Percentiles rank a stretch among this genome's conserved stretches.
Conservation (phyloP, 139 green algal species). For the Picochlorum sp. region DNA sequence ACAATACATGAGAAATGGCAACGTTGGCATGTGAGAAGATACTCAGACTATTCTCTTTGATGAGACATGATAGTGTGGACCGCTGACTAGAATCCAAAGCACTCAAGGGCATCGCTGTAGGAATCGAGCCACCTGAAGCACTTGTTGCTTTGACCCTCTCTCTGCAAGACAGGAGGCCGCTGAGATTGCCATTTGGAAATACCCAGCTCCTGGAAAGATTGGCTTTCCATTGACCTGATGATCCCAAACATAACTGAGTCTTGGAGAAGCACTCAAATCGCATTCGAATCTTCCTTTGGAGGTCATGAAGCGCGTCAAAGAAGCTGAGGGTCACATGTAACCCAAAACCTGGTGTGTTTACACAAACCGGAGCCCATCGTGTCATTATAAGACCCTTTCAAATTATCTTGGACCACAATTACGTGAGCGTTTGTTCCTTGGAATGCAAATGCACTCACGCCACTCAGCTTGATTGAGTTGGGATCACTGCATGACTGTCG, state of each 20-base stretch:
- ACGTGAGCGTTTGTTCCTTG: constrained; percentile 66
- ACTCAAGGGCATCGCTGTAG: constrained; percentile 15
- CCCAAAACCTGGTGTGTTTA: constrained; percentile 14
- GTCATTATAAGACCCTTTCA: background rate
- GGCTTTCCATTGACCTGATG: constrained; percentile 48
- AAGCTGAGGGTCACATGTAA: constrained; percentile 14
- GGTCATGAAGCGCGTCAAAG: constrained; percentile 3
- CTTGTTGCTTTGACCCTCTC: background rate
- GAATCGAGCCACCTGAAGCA: constrained; percentile 15
- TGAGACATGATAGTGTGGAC: constrained; percentile 3
- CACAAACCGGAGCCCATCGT: background rate
- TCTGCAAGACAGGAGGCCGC: constrained; percentile 1
- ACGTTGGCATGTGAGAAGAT: background rate
- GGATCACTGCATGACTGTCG: background rate
- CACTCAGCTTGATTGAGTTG: constrained; percentile 5
- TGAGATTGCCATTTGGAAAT: constrained; percentile 52
- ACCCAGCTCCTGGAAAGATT: constrained; percentile 59
- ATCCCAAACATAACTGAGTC: constrained; percentile 53
- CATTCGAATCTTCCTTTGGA: constrained; percentile 10
- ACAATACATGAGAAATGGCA: too few species aligned
- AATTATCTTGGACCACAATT: constrained; percentile 21
- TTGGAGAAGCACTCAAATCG: constrained; percentile 19
- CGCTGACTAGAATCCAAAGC: background rate
- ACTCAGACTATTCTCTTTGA: background rate
- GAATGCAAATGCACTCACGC: constrained; percentile 74